These are phyloP conservation scores for Beauveria asiatica DNA, from an alignment of 2,329 filamentous ascomycete genomes.

Conservation along the genomic window DNA sequence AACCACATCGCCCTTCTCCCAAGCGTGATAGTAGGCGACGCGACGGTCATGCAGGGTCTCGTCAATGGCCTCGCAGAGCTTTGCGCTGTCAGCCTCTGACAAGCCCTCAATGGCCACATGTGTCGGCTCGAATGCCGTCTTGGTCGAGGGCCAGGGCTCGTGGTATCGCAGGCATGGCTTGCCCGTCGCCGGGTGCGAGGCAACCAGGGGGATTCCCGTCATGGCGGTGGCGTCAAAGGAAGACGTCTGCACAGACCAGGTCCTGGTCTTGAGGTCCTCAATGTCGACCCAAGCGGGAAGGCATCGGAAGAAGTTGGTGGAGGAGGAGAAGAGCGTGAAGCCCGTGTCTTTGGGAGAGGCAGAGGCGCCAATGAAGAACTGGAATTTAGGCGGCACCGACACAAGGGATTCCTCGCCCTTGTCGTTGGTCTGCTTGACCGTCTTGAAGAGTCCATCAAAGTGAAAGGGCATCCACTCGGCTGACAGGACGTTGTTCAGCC, in stretches of 20 bases:
- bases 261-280: conserved; percentile 30
- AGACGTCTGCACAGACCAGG: conserved; percentile 40
- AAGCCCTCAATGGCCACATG: conserved; percentile 33
- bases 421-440: conserved; percentile 29
- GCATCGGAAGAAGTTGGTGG: conserved; percentile 39
- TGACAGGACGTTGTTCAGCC: conserved; percentile 44
- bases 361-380: conserved; percentile 41
- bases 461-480: conserved; percentile 50
- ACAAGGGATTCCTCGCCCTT: conserved; percentile 32
- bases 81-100: conserved; percentile 20
- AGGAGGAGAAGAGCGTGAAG: conserved; percentile 46
- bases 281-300: conserved; percentile 29
- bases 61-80: conserved; percentile 32
- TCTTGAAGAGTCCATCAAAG: conserved; percentile 49
- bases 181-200: conserved; percentile 35
- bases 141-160: conserved; percentile 44
- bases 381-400: conserved; percentile 39
- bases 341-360: conserved; percentile 41
- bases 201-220: conserved; percentile 34
- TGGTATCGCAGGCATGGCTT: conserved; percentile 45
- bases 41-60: conserved; percentile 39
- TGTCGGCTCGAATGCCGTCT: conserved; percentile 41
- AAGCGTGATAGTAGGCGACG: conserved; percentile 40
- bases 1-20: conserved; percentile 47
- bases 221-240: conserved; percentile 38